Percentiles rank a stretch among this genome's conserved stretches.
Evolutionary conservation across 495 filamentous ascomycete genomes (phyloP).

Genomic region (Lasiosphaeria hispida): DNA sequence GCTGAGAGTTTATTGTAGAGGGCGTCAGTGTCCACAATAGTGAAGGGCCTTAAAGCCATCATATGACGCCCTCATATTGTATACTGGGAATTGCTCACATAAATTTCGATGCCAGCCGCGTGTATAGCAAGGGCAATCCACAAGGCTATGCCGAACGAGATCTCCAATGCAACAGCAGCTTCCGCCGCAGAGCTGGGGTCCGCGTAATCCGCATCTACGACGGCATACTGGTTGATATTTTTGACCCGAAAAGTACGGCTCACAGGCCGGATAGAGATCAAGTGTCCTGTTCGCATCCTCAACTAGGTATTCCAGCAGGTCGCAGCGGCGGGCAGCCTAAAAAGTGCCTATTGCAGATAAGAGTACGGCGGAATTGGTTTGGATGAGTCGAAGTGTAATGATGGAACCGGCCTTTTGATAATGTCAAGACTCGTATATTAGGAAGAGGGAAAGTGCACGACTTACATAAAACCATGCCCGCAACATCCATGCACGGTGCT

Average conservation of each 20-base stretch:
- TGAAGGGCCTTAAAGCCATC: background rate
- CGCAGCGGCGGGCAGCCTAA: slow-evolving; percentile 38
- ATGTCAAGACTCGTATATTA: too few species aligned
- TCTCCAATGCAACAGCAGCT: slow-evolving; percentile 31
- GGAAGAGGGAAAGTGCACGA: too few species aligned
- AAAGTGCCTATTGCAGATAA: slow-evolving; percentile 27
- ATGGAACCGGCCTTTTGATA: slow-evolving; percentile 39
- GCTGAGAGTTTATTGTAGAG: too few species aligned
- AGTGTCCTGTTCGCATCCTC: slow-evolving; percentile 12
- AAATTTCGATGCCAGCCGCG: slow-evolving; percentile 51
- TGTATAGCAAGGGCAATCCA: slow-evolving; percentile 51
- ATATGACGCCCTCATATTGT: background rate
- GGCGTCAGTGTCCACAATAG: background rate
- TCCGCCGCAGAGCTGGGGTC: slow-evolving; percentile 6
- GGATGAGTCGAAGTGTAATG: slow-evolving; percentile 47
- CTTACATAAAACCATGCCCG: slow-evolving; percentile 46
- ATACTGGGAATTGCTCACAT: slow-evolving; percentile 40
- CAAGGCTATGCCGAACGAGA: slow-evolving; percentile 42
- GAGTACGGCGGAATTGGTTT: slow-evolving; percentile 34
- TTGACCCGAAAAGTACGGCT: slow-evolving; percentile 21
- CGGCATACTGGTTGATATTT: slow-evolving; percentile 17
- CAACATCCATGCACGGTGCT: slow-evolving; percentile 60
- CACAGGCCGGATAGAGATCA: slow-evolving; percentile 40
- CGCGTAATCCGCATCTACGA: slow-evolving; percentile 25
- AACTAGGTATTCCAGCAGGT: slow-evolving; percentile 35